Base-by-base conservation (phyloP, 192 early-diverging fungal genomes). In the Backusella parvicylindrica region DNA sequence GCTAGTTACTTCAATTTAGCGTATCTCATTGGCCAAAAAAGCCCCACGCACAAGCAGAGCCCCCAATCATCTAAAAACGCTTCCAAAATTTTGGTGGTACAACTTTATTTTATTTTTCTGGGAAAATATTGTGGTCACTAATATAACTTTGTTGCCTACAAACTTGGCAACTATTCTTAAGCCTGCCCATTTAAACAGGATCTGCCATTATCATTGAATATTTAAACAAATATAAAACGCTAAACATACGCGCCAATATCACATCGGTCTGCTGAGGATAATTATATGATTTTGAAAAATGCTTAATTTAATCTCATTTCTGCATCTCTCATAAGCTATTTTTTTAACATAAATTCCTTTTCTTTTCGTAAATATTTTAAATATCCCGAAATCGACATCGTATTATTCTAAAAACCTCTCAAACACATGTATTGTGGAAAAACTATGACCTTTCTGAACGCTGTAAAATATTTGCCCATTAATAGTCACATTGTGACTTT, bases 401-500 rank as follows among this genome's bases (percentile, higher is more conserved):
- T 26, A 60, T 26, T 60, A 60, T 60, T 60, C 53, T 60, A 60
- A 60, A 60, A 60, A 60, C 23, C 28, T 60, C 53, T 28, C 53
- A 28, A 28, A 11, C 13, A 60, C 53, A 60, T 23, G 53, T 60
- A 60, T 26, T 60, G 23, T 60, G 23, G 26, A 60, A 60, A 60
- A 60, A 23, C 23, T 60, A 15, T 11, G 53, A 11, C 43, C n/a
- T 60, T 26, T 60, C 53, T 28, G 53, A 60, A 28, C 23, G 50
- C 11, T 12, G 6, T 21, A 6, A 26, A 26, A 9, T 60, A 60
- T 28, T 9, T 9, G 37, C 37, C 11, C 3, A 38, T 38, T 60
- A 60, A 26, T 21, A 60, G 53, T 60, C 53, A 60, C 53, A 26
- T 60, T 60, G 53, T 60, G 53, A 60, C 53, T 60, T 60, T 60